Evolutionary conservation across 2,329 filamentous ascomycete species (phyloP).

Genomic region (Clarireedia homoeocarpa): DNA sequence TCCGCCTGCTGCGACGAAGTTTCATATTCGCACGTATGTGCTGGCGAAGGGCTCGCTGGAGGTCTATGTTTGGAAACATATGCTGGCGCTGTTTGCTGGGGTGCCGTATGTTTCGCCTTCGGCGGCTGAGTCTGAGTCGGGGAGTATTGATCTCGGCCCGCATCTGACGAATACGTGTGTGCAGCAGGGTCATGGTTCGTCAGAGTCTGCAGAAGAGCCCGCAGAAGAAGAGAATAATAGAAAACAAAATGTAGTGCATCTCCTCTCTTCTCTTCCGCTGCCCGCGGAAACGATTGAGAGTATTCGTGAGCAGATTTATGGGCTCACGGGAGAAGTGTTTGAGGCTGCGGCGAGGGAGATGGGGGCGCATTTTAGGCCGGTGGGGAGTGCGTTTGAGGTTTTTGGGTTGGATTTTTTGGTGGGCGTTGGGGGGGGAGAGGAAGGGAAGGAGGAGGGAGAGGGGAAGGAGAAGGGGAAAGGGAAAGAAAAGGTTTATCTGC

Average conservation of each 20-base stretch:
- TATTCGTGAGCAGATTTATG: constrained; percentile 69
- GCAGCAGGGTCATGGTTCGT: constrained; percentile 41
- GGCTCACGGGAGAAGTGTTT: constrained; percentile 68
- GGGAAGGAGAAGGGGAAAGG: constrained; percentile 31
- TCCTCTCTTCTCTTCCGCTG: constrained; percentile 61
- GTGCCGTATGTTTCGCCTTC: constrained; percentile 62
- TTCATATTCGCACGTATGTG: constrained; percentile 91
- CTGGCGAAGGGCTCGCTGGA: constrained; percentile 69
- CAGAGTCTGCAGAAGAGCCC: constrained; percentile 41
- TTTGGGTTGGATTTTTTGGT: constrained; percentile 90
- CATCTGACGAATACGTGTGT: constrained; percentile 96
- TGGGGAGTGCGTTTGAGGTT: constrained; percentile 84
- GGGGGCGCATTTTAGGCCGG: constrained; percentile 84
- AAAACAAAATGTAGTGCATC: constrained; percentile 51
- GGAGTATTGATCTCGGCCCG: constrained; percentile 48
- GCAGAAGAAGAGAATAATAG: constrained; percentile 35
- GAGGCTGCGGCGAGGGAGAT: constrained; percentile 78
- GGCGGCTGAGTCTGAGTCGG: constrained; percentile 23
- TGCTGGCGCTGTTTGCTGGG: constrained; percentile 89
- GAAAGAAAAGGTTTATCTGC: constrained; percentile 58
- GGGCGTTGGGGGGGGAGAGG: constrained; percentile 42
- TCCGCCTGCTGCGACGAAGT: constrained; percentile 60
- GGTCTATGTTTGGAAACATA: constrained; percentile 79
- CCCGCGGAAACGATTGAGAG: constrained; percentile 35
- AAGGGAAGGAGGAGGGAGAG: constrained; percentile 15